Percentiles rank a stretch among this genome's conserved stretches.
These are phyloP conservation scores for Penicillium olsonii DNA, from an alignment of 2,329 filamentous ascomycete species.

Conservation along the genomic window DNA sequence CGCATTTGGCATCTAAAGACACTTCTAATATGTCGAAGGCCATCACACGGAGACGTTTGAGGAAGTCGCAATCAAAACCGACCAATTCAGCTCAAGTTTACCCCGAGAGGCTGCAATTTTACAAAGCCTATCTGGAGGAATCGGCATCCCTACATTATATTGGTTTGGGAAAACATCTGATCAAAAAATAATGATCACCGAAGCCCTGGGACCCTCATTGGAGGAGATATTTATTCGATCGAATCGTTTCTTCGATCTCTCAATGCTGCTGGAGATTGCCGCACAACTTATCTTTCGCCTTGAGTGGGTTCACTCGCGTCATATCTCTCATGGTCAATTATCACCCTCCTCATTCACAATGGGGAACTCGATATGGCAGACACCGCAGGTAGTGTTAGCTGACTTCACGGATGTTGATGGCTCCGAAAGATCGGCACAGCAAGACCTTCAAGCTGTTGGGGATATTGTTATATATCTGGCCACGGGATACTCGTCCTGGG, in stretches of 20 bases:
- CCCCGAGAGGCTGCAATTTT: slow-evolving; percentile 5
- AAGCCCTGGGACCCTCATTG: slow-evolving; percentile 7
- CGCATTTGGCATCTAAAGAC: neutral
- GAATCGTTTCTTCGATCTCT: slow-evolving; percentile 12
- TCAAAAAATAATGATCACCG: slow-evolving; percentile 14
- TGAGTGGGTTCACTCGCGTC: slow-evolving; percentile 15
- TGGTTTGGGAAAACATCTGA: slow-evolving; percentile 12
- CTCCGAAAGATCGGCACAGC: neutral
- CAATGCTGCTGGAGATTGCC: slow-evolving; percentile 9
- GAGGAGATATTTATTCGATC: slow-evolving; percentile 12
- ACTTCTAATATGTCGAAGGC: slow-evolving; percentile 1
- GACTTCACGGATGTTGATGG: slow-evolving; percentile 5
- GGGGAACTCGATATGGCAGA: slow-evolving; percentile 9
- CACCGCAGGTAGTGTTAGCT: slow-evolving; percentile 8
- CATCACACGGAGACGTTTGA: neutral
- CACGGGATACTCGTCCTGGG: slow-evolving; percentile 7
- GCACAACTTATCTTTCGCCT: slow-evolving; percentile 12
- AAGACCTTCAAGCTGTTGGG: slow-evolving; percentile 11
- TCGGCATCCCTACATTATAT: slow-evolving; percentile 13
- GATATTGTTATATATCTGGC: slow-evolving; percentile 16
- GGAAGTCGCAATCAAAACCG: neutral
- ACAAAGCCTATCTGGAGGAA: slow-evolving; percentile 9
- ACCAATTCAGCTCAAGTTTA: neutral
- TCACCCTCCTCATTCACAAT: slow-evolving; percentile 12
- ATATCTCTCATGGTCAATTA: slow-evolving; percentile 12